These are phyloP conservation scores for Apiotrichum laibachii DNA, from an alignment of 1,284 basidiomycete genomes.

Conservation along the genomic window DNA sequence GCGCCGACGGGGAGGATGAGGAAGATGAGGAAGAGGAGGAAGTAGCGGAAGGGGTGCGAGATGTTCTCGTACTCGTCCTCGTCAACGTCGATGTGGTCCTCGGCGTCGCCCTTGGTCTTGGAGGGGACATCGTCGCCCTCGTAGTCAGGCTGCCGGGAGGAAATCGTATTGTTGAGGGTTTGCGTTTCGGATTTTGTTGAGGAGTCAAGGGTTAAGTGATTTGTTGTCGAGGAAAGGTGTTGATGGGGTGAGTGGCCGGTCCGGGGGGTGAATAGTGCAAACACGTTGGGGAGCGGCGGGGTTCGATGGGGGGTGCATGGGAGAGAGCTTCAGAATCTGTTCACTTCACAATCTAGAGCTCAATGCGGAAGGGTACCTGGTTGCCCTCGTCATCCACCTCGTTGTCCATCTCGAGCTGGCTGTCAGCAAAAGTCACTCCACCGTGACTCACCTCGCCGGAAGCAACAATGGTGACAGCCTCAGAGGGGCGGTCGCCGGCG, in stretches of 20 bases:
- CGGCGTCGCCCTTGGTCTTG: background rate
- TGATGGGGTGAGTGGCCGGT: background rate
- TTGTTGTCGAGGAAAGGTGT: background rate
- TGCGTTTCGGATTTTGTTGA: background rate
- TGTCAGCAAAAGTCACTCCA: background rate
- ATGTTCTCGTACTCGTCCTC: conserved; percentile 31
- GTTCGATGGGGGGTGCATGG: conserved; percentile 13
- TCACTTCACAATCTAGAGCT: conserved; percentile 62
- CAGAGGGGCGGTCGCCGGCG: conserved; percentile 64
- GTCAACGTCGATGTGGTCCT: conserved; percentile 11
- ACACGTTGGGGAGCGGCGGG: background rate
- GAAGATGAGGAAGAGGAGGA: conserved; percentile 53
- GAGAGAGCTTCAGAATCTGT: conserved; percentile 19
- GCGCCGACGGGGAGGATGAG: conserved; percentile 56
- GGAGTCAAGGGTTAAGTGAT: background rate
- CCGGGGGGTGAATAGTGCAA: background rate
- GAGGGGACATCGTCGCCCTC: conserved; percentile 7
- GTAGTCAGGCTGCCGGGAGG: conserved; percentile 8
- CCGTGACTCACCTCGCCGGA: conserved; percentile 68
- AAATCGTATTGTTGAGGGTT: no score
- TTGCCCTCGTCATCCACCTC: conserved; percentile 66
- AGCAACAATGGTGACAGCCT: conserved; percentile 70
- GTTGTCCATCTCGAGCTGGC: conserved; percentile 63
- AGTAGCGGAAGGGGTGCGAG: conserved; percentile 51
- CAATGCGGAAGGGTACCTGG: conserved; percentile 85